phyloP scores from a whole-genome alignment of 345 rosid genomes.

The Melaleuca alternifolia region DNA sequence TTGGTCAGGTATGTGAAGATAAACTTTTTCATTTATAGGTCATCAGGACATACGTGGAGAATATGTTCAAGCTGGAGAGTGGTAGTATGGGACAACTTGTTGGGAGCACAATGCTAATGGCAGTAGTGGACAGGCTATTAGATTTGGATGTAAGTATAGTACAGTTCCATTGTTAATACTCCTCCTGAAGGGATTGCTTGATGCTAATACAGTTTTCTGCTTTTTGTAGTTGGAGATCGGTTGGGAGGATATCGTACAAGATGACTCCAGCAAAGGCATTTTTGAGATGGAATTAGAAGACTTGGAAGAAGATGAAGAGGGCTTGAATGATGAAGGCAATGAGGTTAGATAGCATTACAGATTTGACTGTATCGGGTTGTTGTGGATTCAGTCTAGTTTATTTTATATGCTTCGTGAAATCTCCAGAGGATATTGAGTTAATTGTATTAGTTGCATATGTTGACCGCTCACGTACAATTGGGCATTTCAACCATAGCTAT shows the following conservation, averaged over 20 bases:
- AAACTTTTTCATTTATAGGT: conserved; percentile 10
- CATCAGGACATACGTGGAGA: conserved; percentile 50
- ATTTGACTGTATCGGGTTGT: neutral
- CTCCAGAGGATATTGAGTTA: neutral
- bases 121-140: conserved; percentile 65
- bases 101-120: conserved; percentile 54
- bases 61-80: conserved; percentile 69
- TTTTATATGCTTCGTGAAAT: neutral
- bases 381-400: neutral
- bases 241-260: conserved; percentile 65
- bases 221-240: conserved; percentile 53
- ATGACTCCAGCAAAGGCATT: conserved; percentile 64
- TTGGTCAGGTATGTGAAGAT: neutral
- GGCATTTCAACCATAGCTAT: neutral
- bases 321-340: conserved; percentile 16
- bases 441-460: neutral
- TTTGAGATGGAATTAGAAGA: conserved; percentile 83
- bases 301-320: conserved; percentile 25
- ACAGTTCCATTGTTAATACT: neutral
- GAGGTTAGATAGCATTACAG: conserved; percentile 29
- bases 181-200: neutral
- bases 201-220: neutral
- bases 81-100: conserved; percentile 62
- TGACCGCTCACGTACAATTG: neutral
- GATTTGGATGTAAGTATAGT: conserved; percentile 78